phyloP scores from a whole-genome alignment of 2,329 filamentous ascomycete species.

The Ophiognomonia clavigignenti-juglandacearum region DNA sequence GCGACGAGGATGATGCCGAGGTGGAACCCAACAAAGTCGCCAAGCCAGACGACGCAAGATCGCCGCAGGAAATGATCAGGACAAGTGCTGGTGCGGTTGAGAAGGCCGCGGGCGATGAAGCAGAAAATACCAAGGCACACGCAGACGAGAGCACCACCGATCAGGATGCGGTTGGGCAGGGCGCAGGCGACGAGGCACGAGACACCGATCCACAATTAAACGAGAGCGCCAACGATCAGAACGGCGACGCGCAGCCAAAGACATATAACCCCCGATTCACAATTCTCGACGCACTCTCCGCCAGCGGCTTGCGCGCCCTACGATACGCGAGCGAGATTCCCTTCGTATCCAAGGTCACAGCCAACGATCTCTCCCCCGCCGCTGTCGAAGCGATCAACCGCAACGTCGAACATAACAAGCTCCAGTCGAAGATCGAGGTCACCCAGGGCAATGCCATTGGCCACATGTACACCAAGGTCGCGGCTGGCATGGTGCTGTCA shows the following conservation, averaged over 20 bases:
- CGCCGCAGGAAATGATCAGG: constrained; percentile 1
- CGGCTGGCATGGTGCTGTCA: constrained; percentile 43
- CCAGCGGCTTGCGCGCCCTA: constrained; percentile 84
- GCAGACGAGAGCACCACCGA: constrained; percentile 1
- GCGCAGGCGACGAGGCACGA: constrained; percentile 9
- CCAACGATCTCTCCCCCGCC: constrained; percentile 79
- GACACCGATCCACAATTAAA: neutral
- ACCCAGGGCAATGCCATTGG: constrained; percentile 78
- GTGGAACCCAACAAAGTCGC: constrained; percentile 3
- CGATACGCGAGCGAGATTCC: constrained; percentile 91
- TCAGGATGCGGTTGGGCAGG: neutral
- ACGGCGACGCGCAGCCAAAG: constrained; percentile 10
- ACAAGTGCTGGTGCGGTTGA: constrained; percentile 5
- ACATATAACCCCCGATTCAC: constrained; percentile 51
- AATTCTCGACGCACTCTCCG: constrained; percentile 93
- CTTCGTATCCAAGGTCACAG: constrained; percentile 73
- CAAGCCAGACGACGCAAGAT: constrained; percentile 2
- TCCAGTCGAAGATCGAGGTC: constrained; percentile 65
- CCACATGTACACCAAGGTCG: constrained; percentile 79
- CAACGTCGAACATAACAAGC: constrained; percentile 79
- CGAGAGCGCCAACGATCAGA: neutral
- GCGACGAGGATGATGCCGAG: constrained; percentile 30
- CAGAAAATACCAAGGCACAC: neutral
- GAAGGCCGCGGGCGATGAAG: constrained; percentile 11
- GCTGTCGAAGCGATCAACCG: constrained; percentile 76